Evolutionary conservation across 2,329 filamentous ascomycete genomes (phyloP), one percentile per base, ranked within the genome.

Genomic region (Alternaria ventricosa): DNA sequence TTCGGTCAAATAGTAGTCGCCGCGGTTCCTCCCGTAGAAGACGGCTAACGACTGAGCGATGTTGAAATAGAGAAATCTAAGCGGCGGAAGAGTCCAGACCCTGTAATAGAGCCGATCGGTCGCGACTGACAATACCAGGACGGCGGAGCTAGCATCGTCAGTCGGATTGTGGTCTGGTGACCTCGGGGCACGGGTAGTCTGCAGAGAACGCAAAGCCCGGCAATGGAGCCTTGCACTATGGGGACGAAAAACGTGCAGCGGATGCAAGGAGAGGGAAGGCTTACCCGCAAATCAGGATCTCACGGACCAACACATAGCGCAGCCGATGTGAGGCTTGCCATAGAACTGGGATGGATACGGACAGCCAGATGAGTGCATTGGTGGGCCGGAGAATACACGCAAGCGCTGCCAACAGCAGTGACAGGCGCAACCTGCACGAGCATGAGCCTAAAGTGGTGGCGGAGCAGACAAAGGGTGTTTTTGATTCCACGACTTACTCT

Each of bases 1-100:
- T 81, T 99, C 94, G 0, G 92, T 91, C 28, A 97, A 81, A 79
- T 97, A 99, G 82, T 98, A 99, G 79, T 97, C 94, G 86, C 91
- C 91, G 66, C 93, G 89, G 80, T 97, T 98, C 51, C 84, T 87
- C 22, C 96, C 96, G 77, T 99, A 99, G 80, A 98, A 98, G 51
- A 95, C 88, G 25, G 96, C 93, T 6, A 99, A 86, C 8, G 92
- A 92, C 78, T 96, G 91, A 20, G 90, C 88, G 59, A 99, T 86
- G 81, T 99, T 99, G 84, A 97, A 95, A 76, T 95, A 88, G 61
- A 98, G 86, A 82, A 94, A 98, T 60, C 91, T 90, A 66, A 95
- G 87, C 0, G 94, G 92, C 5, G 96, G 96, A 60, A 99, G 92
- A 0, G 93, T 93, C 93, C 93, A 97, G 66, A 88, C 82, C 56